phyloP scores from a whole-genome alignment of 768 basidiomycete species.

The Collybia sordida region DNA sequence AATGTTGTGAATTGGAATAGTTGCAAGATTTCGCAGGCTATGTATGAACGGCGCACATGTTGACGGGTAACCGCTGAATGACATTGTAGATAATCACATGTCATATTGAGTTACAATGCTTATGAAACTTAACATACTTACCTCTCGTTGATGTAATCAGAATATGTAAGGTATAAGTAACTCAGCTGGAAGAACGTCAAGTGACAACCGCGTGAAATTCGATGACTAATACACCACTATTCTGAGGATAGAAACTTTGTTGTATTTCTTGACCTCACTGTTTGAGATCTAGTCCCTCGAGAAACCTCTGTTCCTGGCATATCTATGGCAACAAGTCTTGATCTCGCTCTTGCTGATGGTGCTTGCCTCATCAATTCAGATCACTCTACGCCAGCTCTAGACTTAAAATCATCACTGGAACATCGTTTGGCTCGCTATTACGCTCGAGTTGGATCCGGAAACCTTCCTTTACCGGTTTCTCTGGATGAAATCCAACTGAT shows the following conservation, averaged over 20 bases:
- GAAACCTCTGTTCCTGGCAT: neutral
- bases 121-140: neutral
- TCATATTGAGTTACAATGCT: neutral
- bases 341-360: constrained; percentile 32
- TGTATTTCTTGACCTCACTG: neutral
- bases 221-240: no score
- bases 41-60: neutral
- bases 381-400: constrained; percentile 18
- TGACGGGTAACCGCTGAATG: neutral
- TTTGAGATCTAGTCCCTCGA: no score
- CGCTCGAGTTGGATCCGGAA: constrained; percentile 18
- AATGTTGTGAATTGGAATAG: neutral
- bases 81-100: constrained; percentile 1
- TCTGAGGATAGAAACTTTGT: no score
- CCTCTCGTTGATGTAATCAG: no score
- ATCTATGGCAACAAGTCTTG: constrained; percentile 18
- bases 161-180: neutral
- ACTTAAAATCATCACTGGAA: constrained; percentile 37
- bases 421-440: constrained; percentile 41
- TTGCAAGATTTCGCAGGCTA: neutral
- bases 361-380: constrained; percentile 34
- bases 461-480: constrained; percentile 17
- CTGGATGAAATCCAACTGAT: constrained; percentile 46
- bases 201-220: no score
- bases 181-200: no score